Conservation (phyloP, 108 stramenopile genomes). For the Licmophora abbreviata region DNA sequence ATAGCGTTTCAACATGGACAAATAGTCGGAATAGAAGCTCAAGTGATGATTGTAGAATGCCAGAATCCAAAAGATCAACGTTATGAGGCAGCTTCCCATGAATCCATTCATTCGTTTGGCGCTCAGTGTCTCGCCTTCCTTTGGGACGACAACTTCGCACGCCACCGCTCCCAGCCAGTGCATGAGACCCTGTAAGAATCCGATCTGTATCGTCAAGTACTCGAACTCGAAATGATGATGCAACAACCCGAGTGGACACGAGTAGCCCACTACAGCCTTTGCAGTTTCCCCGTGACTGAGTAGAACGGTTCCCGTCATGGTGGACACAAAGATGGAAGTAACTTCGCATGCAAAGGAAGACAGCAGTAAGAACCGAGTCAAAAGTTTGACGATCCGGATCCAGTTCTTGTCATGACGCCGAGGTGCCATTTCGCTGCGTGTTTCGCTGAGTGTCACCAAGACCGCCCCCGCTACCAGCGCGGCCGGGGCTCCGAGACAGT, state of each 20-base stretch:
- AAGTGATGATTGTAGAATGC: slow-evolving; percentile 43
- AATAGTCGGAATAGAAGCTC: slow-evolving; percentile 32
- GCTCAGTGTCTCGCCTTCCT: slow-evolving; percentile 10
- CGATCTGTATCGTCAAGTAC: slow-evolving; percentile 33
- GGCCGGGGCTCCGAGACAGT: slow-evolving; percentile 38
- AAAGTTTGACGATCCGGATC: slow-evolving; percentile 22
- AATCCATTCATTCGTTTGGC: slow-evolving; percentile 42
- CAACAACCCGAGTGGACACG: slow-evolving; percentile 10
- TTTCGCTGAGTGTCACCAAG: slow-evolving; percentile 32
- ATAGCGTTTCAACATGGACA: slow-evolving; percentile 20
- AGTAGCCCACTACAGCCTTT: slow-evolving; percentile 15
- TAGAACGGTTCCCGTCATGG: slow-evolving; percentile 36
- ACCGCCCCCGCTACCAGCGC: slow-evolving; percentile 53
- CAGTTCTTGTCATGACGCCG: slow-evolving; percentile 7
- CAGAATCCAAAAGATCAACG: slow-evolving; percentile 26
- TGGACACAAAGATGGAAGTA: slow-evolving; percentile 34
- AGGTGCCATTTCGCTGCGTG: slow-evolving; percentile 12
- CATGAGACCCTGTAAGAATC: slow-evolving; percentile 44
- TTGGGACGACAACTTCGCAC: slow-evolving; percentile 24
- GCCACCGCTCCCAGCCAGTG: slow-evolving; percentile 41
- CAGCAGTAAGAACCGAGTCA: slow-evolving; percentile 30
- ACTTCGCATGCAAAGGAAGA: slow-evolving; percentile 39
- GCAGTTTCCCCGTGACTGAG: slow-evolving; percentile 25
- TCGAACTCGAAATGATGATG: slow-evolving; percentile 17
- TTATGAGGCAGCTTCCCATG: slow-evolving; percentile 14